Evolutionary conservation across 108 stramenopile species (phyloP), one percentile per base, ranked within the genome.

Genomic region (Epipyxis sp.): DNA sequence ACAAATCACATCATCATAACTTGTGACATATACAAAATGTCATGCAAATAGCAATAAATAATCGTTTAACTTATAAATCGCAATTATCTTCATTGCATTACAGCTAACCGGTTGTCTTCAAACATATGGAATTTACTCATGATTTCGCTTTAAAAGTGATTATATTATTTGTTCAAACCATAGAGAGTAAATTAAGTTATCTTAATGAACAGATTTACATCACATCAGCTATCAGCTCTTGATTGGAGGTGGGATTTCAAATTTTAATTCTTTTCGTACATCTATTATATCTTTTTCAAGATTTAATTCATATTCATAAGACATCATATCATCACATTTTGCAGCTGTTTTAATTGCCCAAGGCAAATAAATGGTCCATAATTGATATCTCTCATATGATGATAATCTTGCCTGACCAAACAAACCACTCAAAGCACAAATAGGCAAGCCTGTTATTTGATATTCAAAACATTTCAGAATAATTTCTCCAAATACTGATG

Each of bases 381-480:
- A 25, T 6, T 32, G 35, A 25, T 32, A 32, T 34, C 20, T 35
- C 44, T 1, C 78, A 20, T 40, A 1, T 0, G 69, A n/a, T 27
- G 54, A 1, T 58, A 39, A 30, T 20, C 69, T 0, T n/a, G 84
- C 57, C 0, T 81, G 83, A 0, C 87, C 88, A 10, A 85, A 44
- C 1, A 88, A 20, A 25, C 81, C 87, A 27, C 82, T 72, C 27
- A 89, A 58, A 35, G 86, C 84, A 42, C 86, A 59, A 50, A 97
- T 77, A 2, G 98, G 98, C 50, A 98, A 85, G 10, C 94, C 94
- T 20, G 95, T 97, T 78, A 97, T 95, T 32, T 94, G 89, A 77
- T 95, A 80, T 81, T 98, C 98, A 46, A 97, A 80, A 91, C 92
- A 95, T 83, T 98, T 98, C 57, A 97, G 82, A 43, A 91, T 96